A percentile compares a stretch with the other conserved stretches of the same genome.
Conservation (phyloP, 2,329 filamentous ascomycete genomes). For the Atkinsonella hypoxylon region DNA sequence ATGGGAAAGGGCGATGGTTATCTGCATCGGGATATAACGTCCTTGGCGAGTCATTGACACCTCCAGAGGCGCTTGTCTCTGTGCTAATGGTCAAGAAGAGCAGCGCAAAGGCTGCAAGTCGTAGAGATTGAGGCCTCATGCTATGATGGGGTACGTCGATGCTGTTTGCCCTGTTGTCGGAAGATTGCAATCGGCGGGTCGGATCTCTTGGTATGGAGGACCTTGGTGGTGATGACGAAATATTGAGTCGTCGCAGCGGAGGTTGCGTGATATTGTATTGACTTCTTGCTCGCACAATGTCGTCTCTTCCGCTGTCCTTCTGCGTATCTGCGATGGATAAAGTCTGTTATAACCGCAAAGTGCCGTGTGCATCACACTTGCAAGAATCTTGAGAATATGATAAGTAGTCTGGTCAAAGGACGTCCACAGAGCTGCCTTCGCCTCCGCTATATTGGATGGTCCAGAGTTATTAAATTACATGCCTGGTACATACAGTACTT, state of each 20-base stretch:
- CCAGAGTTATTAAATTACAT: no score
- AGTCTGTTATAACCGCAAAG: no score
- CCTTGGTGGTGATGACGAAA: not conserved
- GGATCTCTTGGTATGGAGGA: not conserved
- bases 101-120: not conserved
- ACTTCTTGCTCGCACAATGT: not conserved
- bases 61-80: not conserved
- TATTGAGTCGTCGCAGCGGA: not conserved
- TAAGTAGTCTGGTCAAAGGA: no score
- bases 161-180: not conserved
- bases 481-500: no score
- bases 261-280: no score
- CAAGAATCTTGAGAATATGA: no score
- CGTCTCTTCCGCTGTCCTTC: not conserved
- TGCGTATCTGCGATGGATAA: no score
- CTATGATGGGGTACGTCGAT: not conserved
- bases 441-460: no score
- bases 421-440: no score
- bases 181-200: not conserved
- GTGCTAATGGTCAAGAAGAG: not conserved
- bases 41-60: not conserved
- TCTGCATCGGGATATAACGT: conserved; percentile 3
- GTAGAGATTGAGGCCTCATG: conserved; percentile 1
- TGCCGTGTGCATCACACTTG: no score
- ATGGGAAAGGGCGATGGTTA: conserved; percentile 28